A percentile compares a stretch with the other conserved stretches of the same genome.
Evolutionary conservation across 2,329 filamentous ascomycete genomes (phyloP).

Genomic region (Colletotrichum scovillei): DNA sequence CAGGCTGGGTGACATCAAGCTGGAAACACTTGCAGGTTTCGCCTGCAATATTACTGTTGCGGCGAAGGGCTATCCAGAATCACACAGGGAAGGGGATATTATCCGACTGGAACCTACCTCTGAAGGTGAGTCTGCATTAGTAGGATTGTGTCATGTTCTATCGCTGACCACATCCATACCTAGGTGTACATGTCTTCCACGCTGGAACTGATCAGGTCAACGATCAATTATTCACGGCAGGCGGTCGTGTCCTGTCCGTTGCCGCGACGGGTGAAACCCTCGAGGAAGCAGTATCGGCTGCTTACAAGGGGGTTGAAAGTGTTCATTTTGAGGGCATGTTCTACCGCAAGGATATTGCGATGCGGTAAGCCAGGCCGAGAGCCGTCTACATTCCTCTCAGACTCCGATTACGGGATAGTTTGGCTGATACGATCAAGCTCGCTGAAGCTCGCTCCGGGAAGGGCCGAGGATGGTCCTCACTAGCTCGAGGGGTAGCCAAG

Average conservation of each 20-base stretch:
- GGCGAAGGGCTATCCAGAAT: constrained; percentile 88
- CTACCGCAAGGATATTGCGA: constrained; percentile 90
- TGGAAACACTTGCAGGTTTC: constrained; percentile 76
- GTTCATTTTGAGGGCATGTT: constrained; percentile 92
- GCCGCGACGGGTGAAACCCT: constrained; percentile 80
- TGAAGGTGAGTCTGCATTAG: neutral
- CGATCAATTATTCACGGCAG: constrained; percentile 77
- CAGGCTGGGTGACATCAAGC: constrained; percentile 75
- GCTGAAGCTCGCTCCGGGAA: neutral
- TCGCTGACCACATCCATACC: neutral
- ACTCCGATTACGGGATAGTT: neutral
- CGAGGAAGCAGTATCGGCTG: constrained; percentile 84
- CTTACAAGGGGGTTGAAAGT: constrained; percentile 84
- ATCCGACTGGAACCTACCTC: constrained; percentile 56
- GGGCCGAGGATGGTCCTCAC: neutral
- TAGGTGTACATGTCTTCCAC: constrained; percentile 83
- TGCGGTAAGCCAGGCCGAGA: neutral
- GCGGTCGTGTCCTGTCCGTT: constrained; percentile 94
- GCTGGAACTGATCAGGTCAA: constrained; percentile 81
- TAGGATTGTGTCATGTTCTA: no score
- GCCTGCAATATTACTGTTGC: constrained; percentile 95
- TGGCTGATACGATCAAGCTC: neutral
- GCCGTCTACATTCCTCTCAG: neutral
- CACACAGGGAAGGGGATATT: constrained; percentile 81
- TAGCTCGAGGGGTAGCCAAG: neutral